Conservation (phyloP, 2,329 filamentous ascomycete species). For the Beauveria medogensis region DNA sequence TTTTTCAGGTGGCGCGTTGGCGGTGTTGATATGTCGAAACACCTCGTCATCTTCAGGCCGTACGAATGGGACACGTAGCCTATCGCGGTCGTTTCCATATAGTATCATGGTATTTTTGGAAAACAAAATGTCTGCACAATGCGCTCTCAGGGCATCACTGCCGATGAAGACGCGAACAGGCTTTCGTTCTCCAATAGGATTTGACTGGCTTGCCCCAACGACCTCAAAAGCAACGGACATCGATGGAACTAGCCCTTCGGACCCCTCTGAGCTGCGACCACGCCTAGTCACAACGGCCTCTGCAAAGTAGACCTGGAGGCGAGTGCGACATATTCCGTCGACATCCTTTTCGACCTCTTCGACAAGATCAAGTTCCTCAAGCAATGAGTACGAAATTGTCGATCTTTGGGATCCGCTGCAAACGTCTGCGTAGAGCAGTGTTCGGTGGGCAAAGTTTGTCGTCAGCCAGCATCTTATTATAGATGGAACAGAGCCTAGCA, state of each 20-base stretch:
- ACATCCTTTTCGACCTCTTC: slow-evolving; percentile 58
- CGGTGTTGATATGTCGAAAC: slow-evolving; percentile 70
- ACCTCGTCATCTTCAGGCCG: slow-evolving; percentile 77
- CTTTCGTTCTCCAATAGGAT: slow-evolving; percentile 34
- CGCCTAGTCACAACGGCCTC: slow-evolving; percentile 78
- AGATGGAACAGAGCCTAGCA: slow-evolving; percentile 81
- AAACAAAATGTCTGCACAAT: slow-evolving; percentile 85
- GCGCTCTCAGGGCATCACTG: slow-evolving; percentile 75
- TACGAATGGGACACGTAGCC: slow-evolving; percentile 83
- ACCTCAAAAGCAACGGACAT: slow-evolving; percentile 74
- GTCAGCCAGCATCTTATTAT: slow-evolving; percentile 96
- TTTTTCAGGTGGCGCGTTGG: slow-evolving; percentile 45
- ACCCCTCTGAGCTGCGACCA: slow-evolving; percentile 63
- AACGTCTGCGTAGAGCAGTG: slow-evolving; percentile 82
- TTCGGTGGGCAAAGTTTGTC: slow-evolving; percentile 79
- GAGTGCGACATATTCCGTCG: slow-evolving; percentile 60
- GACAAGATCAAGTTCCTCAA: slow-evolving; percentile 65
- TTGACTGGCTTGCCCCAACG: slow-evolving; percentile 35
- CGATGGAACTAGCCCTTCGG: slow-evolving; percentile 64
- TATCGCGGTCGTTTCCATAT: slow-evolving; percentile 78
- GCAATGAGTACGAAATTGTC: slow-evolving; percentile 64
- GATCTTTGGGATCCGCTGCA: slow-evolving; percentile 90
- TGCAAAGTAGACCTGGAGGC: slow-evolving; percentile 77
- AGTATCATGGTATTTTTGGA: slow-evolving; percentile 85
- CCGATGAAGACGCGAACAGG: slow-evolving; percentile 81